These are phyloP conservation scores for Sporothrix luriei DNA, from an alignment of 2,329 filamentous ascomycete species.

Conservation along the genomic window DNA sequence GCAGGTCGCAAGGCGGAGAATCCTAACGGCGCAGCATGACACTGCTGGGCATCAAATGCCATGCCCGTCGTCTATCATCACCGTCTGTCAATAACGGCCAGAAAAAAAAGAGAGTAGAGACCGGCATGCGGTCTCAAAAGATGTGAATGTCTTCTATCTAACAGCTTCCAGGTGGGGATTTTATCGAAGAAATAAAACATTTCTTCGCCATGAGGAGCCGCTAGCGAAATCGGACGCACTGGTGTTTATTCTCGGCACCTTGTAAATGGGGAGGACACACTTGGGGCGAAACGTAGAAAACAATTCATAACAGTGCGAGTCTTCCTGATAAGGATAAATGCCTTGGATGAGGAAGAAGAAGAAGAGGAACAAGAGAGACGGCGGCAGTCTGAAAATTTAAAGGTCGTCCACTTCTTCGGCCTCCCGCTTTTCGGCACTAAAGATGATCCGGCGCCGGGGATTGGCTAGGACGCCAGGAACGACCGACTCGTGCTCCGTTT, in stretches of 20 bases:
- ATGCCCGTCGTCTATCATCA: not conserved
- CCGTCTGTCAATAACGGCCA: not conserved
- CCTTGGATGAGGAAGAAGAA: constrained; percentile 54
- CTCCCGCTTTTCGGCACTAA: constrained; percentile 14
- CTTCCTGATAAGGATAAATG: constrained; percentile 84
- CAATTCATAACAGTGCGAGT: constrained; percentile 35
- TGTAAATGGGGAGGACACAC: constrained; percentile 86
- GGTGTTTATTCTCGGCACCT: constrained; percentile 76
- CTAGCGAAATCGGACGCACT: constrained; percentile 96
- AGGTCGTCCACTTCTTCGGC: not conserved
- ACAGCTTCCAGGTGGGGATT: constrained; percentile 37
- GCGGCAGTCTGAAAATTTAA: constrained; percentile 3
- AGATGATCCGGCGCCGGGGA: constrained; percentile 33
- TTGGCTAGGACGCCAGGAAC: constrained; percentile 1
- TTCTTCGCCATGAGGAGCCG: constrained; percentile 65
- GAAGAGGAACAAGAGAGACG: constrained; percentile 25
- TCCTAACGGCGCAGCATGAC: not conserved
- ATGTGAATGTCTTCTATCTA: constrained; percentile 39
- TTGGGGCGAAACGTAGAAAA: constrained; percentile 51
- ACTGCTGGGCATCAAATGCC: not conserved
- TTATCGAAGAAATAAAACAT: constrained; percentile 20
- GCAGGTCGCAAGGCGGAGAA: not conserved
- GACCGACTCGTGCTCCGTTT: not conserved
- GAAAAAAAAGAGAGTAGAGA: not conserved
- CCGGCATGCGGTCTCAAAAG: not conserved